phyloP scores from a whole-genome alignment of 2,329 filamentous ascomycete species.

The Penicillium sp. region DNA sequence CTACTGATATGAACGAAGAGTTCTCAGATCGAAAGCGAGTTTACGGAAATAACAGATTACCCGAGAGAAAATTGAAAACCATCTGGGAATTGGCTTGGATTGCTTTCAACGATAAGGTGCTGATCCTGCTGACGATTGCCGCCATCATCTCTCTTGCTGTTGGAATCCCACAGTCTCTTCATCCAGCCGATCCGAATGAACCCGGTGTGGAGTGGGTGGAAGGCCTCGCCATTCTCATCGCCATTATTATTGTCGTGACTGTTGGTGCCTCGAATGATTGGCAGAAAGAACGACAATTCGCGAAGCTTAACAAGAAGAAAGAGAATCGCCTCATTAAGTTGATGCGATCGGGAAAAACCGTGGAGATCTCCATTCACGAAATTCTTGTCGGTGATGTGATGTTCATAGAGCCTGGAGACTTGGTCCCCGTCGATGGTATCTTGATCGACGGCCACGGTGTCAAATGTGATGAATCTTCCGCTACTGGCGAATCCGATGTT shows the following conservation, averaged over 20 bases:
- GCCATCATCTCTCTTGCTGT: conserved; percentile 75
- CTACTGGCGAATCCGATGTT: conserved; percentile 75
- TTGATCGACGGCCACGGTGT: conserved; percentile 68
- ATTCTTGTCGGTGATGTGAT: conserved; percentile 75
- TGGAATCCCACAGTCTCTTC: conserved; percentile 72
- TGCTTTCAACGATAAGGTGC: conserved; percentile 79
- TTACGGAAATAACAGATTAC: conserved; percentile 70
- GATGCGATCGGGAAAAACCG: conserved; percentile 72
- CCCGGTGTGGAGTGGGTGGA: conserved; percentile 78
- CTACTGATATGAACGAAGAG: conserved; percentile 42
- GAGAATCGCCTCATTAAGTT: conserved; percentile 76
- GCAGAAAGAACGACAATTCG: conserved; percentile 81
- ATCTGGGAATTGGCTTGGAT: conserved; percentile 76
- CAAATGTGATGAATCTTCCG: conserved; percentile 74
- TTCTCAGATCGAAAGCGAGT: conserved; percentile 70
- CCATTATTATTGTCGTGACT: conserved; percentile 74
- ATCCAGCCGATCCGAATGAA: conserved; percentile 55
- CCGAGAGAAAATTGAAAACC: conserved; percentile 70
- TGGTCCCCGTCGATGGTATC: conserved; percentile 73
- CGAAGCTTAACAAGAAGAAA: conserved; percentile 79
- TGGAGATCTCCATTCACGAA: conserved; percentile 72
- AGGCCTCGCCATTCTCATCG: conserved; percentile 77
- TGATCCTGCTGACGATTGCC: conserved; percentile 72
- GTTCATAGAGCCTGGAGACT: conserved; percentile 72
- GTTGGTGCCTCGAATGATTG: conserved; percentile 81